phyloP scores from a whole-genome alignment of 345 rosid species.

The Boechera divaricarpa region DNA sequence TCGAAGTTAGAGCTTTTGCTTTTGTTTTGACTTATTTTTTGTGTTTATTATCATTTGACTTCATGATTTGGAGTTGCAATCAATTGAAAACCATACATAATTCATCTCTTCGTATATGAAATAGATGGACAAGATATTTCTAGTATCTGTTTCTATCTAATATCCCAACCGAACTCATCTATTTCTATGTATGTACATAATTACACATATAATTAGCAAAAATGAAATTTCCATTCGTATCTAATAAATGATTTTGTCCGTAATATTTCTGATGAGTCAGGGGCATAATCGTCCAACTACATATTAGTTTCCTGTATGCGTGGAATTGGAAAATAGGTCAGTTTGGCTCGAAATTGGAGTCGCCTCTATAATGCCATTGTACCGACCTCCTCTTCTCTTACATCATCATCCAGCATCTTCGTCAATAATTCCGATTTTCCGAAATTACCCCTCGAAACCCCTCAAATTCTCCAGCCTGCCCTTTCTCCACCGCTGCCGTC shows the following conservation, averaged over 20 bases:
- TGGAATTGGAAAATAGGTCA: background rate
- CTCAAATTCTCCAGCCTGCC: conserved; percentile 44
- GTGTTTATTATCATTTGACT: background rate
- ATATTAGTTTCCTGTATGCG: background rate
- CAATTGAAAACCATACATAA: background rate
- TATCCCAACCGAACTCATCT: too few species aligned
- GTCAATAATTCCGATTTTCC: conserved; percentile 33
- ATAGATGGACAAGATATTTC: too few species aligned
- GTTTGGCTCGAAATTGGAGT: background rate
- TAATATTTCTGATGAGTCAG: background rate
- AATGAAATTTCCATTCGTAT: too few species aligned
- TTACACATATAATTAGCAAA: background rate
- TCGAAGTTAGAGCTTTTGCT: background rate
- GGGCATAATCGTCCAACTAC: conserved; percentile 13
- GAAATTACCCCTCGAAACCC: conserved; percentile 42
- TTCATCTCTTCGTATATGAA: background rate
- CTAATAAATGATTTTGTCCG: background rate
- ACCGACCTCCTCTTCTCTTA: conserved; percentile 38
- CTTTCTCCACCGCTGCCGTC: conserved; percentile 35
- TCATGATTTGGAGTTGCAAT: conserved; percentile 1
- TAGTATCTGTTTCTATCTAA: too few species aligned
- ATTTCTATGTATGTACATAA: too few species aligned
- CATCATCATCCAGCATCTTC: conserved; percentile 33
- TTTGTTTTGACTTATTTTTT: background rate
- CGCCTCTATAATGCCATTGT: conserved; percentile 45